Conservation (phyloP, 352 stramenopile species). For the Aphanomyces stellatus region DNA sequence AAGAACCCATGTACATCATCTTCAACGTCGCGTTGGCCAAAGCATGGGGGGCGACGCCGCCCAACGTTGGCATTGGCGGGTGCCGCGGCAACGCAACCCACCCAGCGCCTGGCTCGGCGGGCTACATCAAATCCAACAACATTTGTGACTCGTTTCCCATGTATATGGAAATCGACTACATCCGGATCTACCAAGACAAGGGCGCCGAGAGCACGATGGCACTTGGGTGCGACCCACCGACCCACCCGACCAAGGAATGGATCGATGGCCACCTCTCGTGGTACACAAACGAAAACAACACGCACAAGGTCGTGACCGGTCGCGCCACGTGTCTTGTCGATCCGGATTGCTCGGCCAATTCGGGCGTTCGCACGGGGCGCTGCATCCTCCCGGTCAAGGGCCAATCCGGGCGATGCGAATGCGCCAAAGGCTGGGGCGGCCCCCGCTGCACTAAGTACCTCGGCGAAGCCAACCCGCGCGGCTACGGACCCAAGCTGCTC, state of each 20-base stretch:
- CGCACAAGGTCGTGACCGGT: not conserved
- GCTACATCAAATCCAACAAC: conserved; percentile 25
- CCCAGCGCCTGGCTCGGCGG: not conserved
- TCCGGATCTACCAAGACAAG: conserved; percentile 23
- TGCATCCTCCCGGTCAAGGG: too few species aligned
- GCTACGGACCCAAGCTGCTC: too few species aligned
- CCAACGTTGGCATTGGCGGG: conserved; percentile 29
- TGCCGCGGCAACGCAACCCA: conserved; percentile 43
- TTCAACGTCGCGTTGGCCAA: conserved; percentile 47
- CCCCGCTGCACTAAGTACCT: too few species aligned
- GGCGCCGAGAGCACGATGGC: conserved; percentile 15
- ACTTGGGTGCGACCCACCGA: conserved; percentile 22
- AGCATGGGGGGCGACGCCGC: conserved; percentile 32
- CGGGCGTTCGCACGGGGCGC: too few species aligned
- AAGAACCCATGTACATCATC: conserved; percentile 91
- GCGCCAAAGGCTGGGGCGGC: too few species aligned
- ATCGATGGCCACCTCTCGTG: conserved; percentile 22
- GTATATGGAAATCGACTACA: conserved; percentile 68
- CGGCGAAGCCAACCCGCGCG: too few species aligned
- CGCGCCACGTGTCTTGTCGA: conserved; percentile 11
- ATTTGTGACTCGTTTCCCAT: conserved; percentile 65
- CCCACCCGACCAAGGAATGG: conserved; percentile 24
- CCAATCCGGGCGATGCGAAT: too few species aligned
- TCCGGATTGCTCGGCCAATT: not conserved
- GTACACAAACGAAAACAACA: conserved; percentile 21